phyloP scores from a whole-genome alignment of 1,284 basidiomycete genomes.

The Vanrija humicola region DNA sequence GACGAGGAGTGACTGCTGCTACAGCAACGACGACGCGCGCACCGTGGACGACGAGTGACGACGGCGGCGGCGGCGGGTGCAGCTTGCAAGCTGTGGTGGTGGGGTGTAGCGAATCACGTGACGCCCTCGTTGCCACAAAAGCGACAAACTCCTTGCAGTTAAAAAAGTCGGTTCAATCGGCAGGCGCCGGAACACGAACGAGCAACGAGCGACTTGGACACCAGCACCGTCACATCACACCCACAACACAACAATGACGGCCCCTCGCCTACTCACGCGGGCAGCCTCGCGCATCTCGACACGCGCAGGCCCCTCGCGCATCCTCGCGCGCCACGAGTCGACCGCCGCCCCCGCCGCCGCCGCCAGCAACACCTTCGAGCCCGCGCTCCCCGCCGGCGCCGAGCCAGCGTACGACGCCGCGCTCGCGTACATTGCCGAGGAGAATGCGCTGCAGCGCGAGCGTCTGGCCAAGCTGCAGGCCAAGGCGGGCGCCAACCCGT shows the following conservation, averaged over 20 bases:
- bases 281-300: conserved; percentile 10
- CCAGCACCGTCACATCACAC: too few species aligned
- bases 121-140: too few species aligned
- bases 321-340: conserved; percentile 14
- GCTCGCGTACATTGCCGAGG: conserved; percentile 30
- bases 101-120: too few species aligned
- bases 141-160: too few species aligned
- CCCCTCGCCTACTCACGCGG: conserved; percentile 14
- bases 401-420: conserved; percentile 46
- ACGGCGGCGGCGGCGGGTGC: too few species aligned
- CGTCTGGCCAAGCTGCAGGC: conserved; percentile 2
- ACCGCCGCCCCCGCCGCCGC: conserved; percentile 17
- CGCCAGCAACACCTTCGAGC: conserved; percentile 27
- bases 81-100: too few species aligned
- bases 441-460: conserved; percentile 1
- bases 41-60: too few species aligned
- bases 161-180: too few species aligned
- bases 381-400: conserved; percentile 35
- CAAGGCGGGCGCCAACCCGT: conserved; percentile 4
- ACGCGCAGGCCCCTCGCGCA: conserved; percentile 14
- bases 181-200: too few species aligned
- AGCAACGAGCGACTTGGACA: too few species aligned
- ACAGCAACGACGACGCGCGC: too few species aligned
- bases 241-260: conserved; percentile 9
- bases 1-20: too few species aligned